Conservation (phyloP, 2,329 filamentous ascomycete genomes). For the Rhytidhysteron rufulum region DNA sequence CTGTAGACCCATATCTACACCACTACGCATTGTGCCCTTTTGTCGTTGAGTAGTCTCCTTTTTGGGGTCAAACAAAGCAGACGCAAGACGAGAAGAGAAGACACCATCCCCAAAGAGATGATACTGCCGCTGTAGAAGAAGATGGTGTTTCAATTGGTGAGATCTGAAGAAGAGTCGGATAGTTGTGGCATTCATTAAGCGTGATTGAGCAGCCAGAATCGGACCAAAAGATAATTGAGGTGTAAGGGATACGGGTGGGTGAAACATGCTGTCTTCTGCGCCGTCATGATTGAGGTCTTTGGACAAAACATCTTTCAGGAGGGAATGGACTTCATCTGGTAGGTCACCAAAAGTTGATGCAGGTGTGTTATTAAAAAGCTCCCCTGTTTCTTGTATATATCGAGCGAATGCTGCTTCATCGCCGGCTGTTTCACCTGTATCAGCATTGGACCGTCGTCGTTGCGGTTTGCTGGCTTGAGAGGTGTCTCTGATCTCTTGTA, state of each 20-base stretch:
- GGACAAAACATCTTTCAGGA: constrained; percentile 19
- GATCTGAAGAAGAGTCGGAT: constrained; percentile 72
- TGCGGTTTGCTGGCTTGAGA: not conserved
- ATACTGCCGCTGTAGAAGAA: constrained; percentile 72
- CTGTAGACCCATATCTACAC: constrained; percentile 72
- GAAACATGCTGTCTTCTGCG: constrained; percentile 18
- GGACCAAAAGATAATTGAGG: constrained; percentile 73
- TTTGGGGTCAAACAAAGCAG: constrained; percentile 80
- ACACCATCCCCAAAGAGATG: constrained; percentile 81
- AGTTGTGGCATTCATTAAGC: constrained; percentile 72
- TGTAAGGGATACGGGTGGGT: constrained; percentile 53
- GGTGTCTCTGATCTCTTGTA: constrained; percentile 19
- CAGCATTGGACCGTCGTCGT: not conserved
- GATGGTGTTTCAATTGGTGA: constrained; percentile 68
- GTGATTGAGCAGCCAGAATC: constrained; percentile 68
- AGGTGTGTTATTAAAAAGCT: constrained; percentile 22
- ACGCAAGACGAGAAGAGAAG: constrained; percentile 74
- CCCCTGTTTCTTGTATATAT: constrained; percentile 25
- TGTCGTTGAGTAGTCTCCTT: constrained; percentile 74
- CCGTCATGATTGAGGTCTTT: not conserved
- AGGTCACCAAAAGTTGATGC: constrained; percentile 7
- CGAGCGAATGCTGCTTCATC: constrained; percentile 10
- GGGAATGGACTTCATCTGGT: constrained; percentile 24
- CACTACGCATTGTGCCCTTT: constrained; percentile 62
- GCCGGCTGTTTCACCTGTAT: not conserved